phyloP scores from a whole-genome alignment of 495 filamentous ascomycete species.

The Xylaria venustula region DNA sequence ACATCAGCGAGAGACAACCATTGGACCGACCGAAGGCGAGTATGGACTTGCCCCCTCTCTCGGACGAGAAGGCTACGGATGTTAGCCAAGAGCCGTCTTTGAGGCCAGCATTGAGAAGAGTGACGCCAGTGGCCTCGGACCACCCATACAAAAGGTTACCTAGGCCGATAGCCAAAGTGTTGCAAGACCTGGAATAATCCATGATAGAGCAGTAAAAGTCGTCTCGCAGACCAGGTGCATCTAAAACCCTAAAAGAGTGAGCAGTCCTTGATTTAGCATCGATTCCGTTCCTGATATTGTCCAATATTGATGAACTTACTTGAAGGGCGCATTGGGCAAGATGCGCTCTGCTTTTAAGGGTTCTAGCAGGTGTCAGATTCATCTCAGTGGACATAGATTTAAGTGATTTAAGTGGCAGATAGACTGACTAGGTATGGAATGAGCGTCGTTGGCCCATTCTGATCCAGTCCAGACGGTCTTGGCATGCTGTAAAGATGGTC shows the following conservation, averaged over 20 bases:
- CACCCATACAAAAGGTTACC: constrained; percentile 80
- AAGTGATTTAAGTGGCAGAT: background rate
- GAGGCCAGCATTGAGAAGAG: constrained; percentile 41
- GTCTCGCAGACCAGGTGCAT: constrained; percentile 83
- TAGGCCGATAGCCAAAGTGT: constrained; percentile 82
- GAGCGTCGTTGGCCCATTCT: constrained; percentile 54
- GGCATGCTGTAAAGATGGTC: constrained; percentile 10
- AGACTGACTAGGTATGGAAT: constrained; percentile 49
- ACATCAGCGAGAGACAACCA: constrained; percentile 54
- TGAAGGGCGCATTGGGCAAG: constrained; percentile 73
- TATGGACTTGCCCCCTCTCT: constrained; percentile 71
- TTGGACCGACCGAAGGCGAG: constrained; percentile 81
- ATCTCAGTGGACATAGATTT: background rate
- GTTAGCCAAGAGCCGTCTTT: constrained; percentile 58
- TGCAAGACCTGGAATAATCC: constrained; percentile 72
- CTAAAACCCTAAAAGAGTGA: constrained; percentile 59
- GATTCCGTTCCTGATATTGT: background rate
- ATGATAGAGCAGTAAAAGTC: constrained; percentile 95
- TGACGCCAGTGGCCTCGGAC: constrained; percentile 64
- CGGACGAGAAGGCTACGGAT: constrained; percentile 83
- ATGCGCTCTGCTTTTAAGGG: constrained; percentile 21
- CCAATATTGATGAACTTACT: constrained; percentile 47
- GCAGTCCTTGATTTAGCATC: background rate
- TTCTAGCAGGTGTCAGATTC: constrained; percentile 1
- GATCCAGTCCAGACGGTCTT: constrained; percentile 56